These are phyloP conservation scores for Ricinus communis DNA, from an alignment of 345 rosid genomes.

Conservation along the genomic window DNA sequence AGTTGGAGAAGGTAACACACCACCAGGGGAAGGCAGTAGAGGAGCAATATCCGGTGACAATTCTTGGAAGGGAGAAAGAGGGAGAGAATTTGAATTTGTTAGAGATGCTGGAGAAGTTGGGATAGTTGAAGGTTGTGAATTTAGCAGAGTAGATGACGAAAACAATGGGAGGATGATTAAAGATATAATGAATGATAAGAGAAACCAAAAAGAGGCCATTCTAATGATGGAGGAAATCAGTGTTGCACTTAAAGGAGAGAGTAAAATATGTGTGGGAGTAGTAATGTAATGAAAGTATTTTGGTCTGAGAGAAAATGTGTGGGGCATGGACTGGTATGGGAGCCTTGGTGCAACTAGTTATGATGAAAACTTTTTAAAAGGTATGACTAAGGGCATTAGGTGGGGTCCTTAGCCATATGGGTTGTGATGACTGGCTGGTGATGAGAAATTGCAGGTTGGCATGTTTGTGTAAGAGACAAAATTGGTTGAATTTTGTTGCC, in stretches of 20 bases:
- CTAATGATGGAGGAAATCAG: constrained; percentile 59
- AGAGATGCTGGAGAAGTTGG: constrained; percentile 41
- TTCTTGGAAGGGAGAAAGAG: constrained; percentile 43
- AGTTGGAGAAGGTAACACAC: constrained; percentile 39
- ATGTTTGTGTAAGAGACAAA: constrained; percentile 30
- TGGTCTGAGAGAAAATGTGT: constrained; percentile 27
- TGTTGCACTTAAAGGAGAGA: constrained; percentile 32
- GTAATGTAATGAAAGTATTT: background rate
- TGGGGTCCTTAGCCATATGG: constrained; percentile 36
- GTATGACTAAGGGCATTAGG: constrained; percentile 14
- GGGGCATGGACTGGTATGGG: constrained; percentile 6
- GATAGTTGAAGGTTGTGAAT: constrained; percentile 22
- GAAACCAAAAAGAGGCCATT: constrained; percentile 52
- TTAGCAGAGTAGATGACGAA: constrained; percentile 30
- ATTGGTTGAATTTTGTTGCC: constrained; percentile 29
- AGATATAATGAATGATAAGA: constrained; percentile 29
- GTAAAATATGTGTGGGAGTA: constrained; percentile 13
- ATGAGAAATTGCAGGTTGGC: constrained; percentile 44
- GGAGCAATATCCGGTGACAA: constrained; percentile 81
- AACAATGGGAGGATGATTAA: constrained; percentile 35
- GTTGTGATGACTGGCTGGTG: constrained; percentile 20
- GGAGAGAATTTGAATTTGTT: constrained; percentile 21
- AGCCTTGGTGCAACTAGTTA: constrained; percentile 32
- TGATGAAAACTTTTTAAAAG: constrained; percentile 27
- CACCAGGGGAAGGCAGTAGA: constrained; percentile 70